Percentiles rank a stretch among this genome's conserved stretches.
Conservation (phyloP, 2,329 filamentous ascomycete genomes). For the Colletotrichum liaoningense region DNA sequence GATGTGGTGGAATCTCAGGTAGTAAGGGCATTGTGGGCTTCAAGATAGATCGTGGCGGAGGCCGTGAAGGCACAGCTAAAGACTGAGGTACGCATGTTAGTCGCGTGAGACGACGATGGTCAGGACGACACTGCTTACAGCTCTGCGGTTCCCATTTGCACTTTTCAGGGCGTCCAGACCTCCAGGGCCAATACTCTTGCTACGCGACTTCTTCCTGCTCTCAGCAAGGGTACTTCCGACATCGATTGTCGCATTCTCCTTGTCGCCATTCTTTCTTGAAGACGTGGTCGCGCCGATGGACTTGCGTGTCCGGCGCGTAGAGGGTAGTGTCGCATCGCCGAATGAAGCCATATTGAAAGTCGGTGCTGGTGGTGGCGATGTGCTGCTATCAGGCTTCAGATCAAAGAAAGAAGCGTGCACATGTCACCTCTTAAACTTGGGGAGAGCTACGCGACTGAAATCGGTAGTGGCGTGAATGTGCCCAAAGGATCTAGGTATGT, state of each 20-base stretch:
- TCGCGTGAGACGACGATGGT: background rate
- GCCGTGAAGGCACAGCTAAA: slow-evolving; percentile 62
- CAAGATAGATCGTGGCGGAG: slow-evolving; percentile 77
- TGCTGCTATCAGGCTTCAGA: slow-evolving; percentile 5
- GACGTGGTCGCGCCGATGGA: slow-evolving; percentile 66
- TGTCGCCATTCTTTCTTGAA: slow-evolving; percentile 60
- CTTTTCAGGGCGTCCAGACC: slow-evolving; percentile 85
- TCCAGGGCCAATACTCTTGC: slow-evolving; percentile 95
- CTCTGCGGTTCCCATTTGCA: slow-evolving; percentile 80
- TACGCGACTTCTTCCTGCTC: slow-evolving; percentile 79
- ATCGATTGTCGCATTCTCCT: slow-evolving; percentile 83
- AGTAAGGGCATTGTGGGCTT: slow-evolving; percentile 80
- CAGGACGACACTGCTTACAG: slow-evolving; percentile 65
- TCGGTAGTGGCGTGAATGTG: slow-evolving; percentile 36
- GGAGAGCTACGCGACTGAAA: slow-evolving; percentile 27
- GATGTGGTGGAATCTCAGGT: slow-evolving; percentile 74
- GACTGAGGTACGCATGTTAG: slow-evolving; percentile 55
- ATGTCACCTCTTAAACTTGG: slow-evolving; percentile 34
- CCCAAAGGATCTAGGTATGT: slow-evolving; percentile 25
- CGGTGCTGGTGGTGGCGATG: background rate
- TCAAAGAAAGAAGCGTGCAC: slow-evolving; percentile 4
- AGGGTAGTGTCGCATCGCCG: slow-evolving; percentile 62
- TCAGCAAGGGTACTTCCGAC: slow-evolving; percentile 64
- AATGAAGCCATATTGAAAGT: slow-evolving; percentile 49
- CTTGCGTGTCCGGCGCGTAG: slow-evolving; percentile 72